phyloP scores from a whole-genome alignment of 495 filamentous ascomycete genomes.

The Amphirosellinia nigrospora region DNA sequence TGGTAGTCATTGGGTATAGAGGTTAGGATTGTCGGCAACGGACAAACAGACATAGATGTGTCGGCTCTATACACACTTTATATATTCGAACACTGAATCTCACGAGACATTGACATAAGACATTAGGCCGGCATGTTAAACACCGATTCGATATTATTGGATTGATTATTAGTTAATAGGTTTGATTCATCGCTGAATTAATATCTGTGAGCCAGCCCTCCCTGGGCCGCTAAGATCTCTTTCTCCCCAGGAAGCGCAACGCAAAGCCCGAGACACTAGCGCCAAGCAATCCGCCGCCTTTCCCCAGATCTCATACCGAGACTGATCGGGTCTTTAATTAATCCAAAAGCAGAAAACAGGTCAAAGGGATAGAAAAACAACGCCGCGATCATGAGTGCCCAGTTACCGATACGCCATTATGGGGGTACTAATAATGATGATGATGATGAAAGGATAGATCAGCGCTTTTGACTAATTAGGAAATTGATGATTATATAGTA shows the following conservation, averaged over 20 bases:
- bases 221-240: neutral
- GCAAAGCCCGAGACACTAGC: neutral
- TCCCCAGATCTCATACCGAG: neutral
- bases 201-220: neutral
- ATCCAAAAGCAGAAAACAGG: neutral
- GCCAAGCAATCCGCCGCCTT: slow-evolving; percentile 5
- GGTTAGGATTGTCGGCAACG: too few relatives aligned
- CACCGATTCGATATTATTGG: neutral
- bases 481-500: neutral
- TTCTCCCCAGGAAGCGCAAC: neutral
- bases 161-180: neutral
- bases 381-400: neutral
- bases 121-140: neutral
- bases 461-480: neutral
- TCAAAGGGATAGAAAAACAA: neutral
- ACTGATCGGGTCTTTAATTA: neutral
- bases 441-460: neutral
- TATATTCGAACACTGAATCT: neutral
- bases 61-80: neutral
- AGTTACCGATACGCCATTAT: neutral
- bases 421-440: neutral
- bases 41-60: too few relatives aligned
- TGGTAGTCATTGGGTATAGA: too few relatives aligned
- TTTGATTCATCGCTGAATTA: neutral
- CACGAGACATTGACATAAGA: neutral